phyloP scores from a whole-genome alignment of 768 basidiomycete genomes.

The Mycena chlorophos region DNA sequence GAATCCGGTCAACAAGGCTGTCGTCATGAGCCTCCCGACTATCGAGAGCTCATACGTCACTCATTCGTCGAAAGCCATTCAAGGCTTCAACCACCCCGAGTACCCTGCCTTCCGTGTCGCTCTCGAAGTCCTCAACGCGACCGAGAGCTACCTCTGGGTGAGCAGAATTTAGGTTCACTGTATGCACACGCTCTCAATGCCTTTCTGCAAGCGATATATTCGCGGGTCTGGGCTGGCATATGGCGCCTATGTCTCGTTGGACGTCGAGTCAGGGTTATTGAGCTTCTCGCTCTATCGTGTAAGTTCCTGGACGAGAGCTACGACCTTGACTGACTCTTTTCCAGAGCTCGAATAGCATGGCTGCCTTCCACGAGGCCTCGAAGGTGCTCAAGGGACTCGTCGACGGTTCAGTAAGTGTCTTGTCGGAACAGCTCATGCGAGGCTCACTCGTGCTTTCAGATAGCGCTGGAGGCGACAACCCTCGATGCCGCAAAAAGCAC shows the following conservation, averaged over 20 bases:
- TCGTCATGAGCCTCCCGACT: constrained; percentile 86
- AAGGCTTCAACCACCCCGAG: constrained; percentile 79
- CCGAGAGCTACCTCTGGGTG: constrained; percentile 95
- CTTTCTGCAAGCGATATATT: constrained; percentile 75
- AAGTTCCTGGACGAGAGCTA: constrained; percentile 26
- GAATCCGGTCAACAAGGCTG: constrained; percentile 71
- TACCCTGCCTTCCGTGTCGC: constrained; percentile 86
- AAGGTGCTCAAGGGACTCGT: constrained; percentile 78
- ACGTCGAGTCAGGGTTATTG: constrained; percentile 76
- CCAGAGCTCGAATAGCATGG: constrained; percentile 77
- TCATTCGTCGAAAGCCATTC: constrained; percentile 76
- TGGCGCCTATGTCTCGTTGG: constrained; percentile 74
- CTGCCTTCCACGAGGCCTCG: constrained; percentile 79
- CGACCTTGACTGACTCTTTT: constrained; percentile 6
- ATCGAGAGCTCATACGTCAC: constrained; percentile 91
- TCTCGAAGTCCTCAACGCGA: constrained; percentile 83
- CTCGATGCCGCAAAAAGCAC: constrained; percentile 91
- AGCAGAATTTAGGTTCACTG: constrained; percentile 5
- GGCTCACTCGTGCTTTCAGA: constrained; percentile 42
- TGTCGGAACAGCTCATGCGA: background rate
- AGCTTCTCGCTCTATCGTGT: constrained; percentile 80
- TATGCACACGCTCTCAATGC: constrained; percentile 11
- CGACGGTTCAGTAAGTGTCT: constrained; percentile 68
- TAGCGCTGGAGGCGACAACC: constrained; percentile 74
- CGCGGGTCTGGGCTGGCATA: constrained; percentile 95